Evolutionary conservation across 345 rosid genomes (phyloP).

Genomic region (Trapa incisa): DNA sequence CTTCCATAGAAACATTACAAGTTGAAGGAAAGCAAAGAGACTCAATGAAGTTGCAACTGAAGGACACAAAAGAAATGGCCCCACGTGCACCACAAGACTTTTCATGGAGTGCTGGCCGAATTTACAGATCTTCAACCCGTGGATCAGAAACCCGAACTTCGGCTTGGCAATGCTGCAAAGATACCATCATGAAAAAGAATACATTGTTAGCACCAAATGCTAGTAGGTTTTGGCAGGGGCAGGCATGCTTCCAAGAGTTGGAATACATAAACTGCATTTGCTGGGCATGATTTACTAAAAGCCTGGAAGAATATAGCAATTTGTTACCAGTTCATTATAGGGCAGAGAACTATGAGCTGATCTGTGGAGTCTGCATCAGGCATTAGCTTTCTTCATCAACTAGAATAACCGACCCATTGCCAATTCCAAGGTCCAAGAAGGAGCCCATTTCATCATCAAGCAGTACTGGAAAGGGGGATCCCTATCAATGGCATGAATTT

Average conservation of each 20-base stretch:
- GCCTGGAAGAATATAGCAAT: background rate
- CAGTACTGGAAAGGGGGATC: conserved; percentile 55
- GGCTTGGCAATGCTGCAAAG: background rate
- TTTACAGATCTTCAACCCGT: background rate
- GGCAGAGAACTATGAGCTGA: background rate
- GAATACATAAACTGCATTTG: background rate
- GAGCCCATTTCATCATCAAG: conserved; percentile 70
- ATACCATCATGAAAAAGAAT: background rate
- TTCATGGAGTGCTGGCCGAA: background rate
- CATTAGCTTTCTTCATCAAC: conserved; percentile 53
- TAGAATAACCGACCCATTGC: conserved; percentile 48
- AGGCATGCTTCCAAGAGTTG: background rate
- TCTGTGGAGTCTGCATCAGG: background rate
- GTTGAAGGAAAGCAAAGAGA: background rate
- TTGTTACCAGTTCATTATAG: background rate
- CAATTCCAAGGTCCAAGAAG: conserved; percentile 55
- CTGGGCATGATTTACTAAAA: background rate
- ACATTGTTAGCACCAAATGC: background rate
- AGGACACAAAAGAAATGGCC: background rate
- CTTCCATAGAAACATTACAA: background rate
- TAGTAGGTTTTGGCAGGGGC: background rate
- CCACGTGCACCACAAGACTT: background rate
- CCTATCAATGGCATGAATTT: conserved; percentile 25
- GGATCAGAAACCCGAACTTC: background rate
- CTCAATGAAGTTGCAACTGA: background rate